Percentiles rank a stretch among this genome's conserved stretches.
These are phyloP conservation scores for Cochlearia excelsa DNA, from an alignment of 345 rosid species.

Conservation along the genomic window DNA sequence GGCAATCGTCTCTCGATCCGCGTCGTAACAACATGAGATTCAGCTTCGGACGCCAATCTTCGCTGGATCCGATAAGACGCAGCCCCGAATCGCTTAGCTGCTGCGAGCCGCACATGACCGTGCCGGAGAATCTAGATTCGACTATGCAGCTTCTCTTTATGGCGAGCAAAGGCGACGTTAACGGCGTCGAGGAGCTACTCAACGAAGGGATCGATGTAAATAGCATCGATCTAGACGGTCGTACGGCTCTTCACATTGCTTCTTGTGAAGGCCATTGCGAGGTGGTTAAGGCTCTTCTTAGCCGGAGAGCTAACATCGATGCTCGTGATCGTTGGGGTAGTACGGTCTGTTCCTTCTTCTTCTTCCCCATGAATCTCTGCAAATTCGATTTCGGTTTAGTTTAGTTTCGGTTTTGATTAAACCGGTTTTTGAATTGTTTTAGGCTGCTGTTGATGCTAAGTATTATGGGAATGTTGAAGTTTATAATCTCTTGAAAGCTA, in stretches of 20 bases:
- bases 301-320: conserved; percentile 73
- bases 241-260: conserved; percentile 92
- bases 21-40: conserved; percentile 64
- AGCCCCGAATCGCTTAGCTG: conserved; percentile 38
- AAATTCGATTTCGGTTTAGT: neutral
- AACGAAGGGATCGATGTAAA: conserved; percentile 77
- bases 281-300: conserved; percentile 64
- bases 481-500: conserved; percentile 76
- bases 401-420: neutral
- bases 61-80: conserved; percentile 75
- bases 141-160: conserved; percentile 89
- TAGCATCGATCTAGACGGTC: conserved; percentile 90
- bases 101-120: conserved; percentile 47
- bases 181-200: conserved; percentile 72
- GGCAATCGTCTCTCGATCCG: conserved; percentile 75
- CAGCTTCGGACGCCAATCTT: conserved; percentile 83
- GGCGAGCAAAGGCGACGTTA: conserved; percentile 74
- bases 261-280: conserved; percentile 88
- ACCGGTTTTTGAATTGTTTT: conserved; percentile 7
- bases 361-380: neutral
- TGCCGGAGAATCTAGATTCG: conserved; percentile 88
- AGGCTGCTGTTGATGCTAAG: conserved; percentile 95
- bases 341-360: conserved; percentile 52
- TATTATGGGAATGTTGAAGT: conserved; percentile 80
- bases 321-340: conserved; percentile 99